Base-by-base conservation (phyloP, 306 rosid genomes). In the Cicer yamashitae region DNA sequence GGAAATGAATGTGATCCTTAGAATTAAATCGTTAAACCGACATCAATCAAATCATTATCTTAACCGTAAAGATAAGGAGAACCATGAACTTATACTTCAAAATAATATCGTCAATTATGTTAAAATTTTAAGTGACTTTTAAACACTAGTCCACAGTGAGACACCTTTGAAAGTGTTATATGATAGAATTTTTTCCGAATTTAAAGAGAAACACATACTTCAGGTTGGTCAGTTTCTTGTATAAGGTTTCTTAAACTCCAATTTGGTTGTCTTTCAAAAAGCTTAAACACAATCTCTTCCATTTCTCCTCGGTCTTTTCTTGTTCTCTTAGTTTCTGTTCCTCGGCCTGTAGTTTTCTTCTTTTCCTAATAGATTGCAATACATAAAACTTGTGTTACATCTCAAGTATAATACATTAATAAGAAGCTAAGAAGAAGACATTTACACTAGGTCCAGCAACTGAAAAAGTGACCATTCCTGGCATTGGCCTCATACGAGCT, bases 191-290 rank as follows among this genome's bases (percentile, higher is more conserved):
- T 25, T 25, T 30, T 5, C 6, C 5, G 37, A 30, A 30, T 30
- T 3, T 3, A 30, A 30, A 48, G 1, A 60, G 6, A 12, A 60
- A 6, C 52, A 72, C 91, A 63, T 91, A 93, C 98, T 85, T 93
- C 98, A 65, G 98, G 98, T 82, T 91, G 98, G 83, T 93, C 91
- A 0, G 97, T 93, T 85, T 89, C 92, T 81, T 89, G 90, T 77
- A 91, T 82, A 83, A 93, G 90, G 51, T 87, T 88, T 82, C 85
- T 89, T 74, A 88, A 79, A 38, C 96, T 91, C 94, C 97, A 90
- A 72, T 88, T 87, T 46, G 97, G 61, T 60, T 91, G 90, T 66
- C 86, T 78, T 74, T 93, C 98, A 81, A 93, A 91, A 59, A 91
- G 90, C 85, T 87, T 93, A 71, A 93, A 89, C 82, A 93, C 82